phyloP scores from a whole-genome alignment of 345 rosid species.

The Barbarea vulgaris region DNA sequence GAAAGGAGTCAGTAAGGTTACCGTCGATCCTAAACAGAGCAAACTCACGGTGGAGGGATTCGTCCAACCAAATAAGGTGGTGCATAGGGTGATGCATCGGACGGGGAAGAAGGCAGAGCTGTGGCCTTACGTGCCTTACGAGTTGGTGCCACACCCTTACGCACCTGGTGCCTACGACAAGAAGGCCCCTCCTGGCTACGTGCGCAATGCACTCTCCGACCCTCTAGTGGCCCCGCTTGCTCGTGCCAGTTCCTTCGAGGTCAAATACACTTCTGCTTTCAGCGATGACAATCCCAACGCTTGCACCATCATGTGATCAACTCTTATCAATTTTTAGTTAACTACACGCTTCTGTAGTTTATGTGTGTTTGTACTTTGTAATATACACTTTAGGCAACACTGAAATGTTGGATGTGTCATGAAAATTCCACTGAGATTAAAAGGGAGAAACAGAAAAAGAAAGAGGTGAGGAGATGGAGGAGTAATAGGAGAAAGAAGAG shows the following conservation, averaged over 20 bases:
- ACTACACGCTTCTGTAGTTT: neutral
- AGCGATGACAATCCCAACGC: slow-evolving; percentile 57
- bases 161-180: slow-evolving; percentile 44
- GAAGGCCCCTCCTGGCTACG: slow-evolving; percentile 46
- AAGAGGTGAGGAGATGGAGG: slow-evolving; percentile 29
- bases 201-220: slow-evolving; percentile 47
- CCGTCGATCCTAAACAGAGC: slow-evolving; percentile 60
- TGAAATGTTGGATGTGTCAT: slow-evolving; percentile 2
- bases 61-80: slow-evolving; percentile 58
- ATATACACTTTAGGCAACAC: neutral
- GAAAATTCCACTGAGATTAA: slow-evolving; percentile 17
- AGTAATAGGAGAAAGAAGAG: slow-evolving; percentile 30
- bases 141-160: slow-evolving; percentile 45
- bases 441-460: slow-evolving; percentile 27
- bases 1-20: slow-evolving; percentile 63
- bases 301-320: slow-evolving; percentile 58
- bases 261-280: slow-evolving; percentile 55
- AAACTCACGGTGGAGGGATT: slow-evolving; percentile 69
- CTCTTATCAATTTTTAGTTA: neutral
- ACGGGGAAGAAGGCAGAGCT: slow-evolving; percentile 47
- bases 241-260: slow-evolving; percentile 69
- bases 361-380: neutral
- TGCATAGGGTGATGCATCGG: slow-evolving; percentile 40
- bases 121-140: slow-evolving; percentile 47
- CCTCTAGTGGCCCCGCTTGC: slow-evolving; percentile 54